Evolutionary conservation across 2,329 filamentous ascomycete species (phyloP).

Genomic region (Hypoxylon sp.): DNA sequence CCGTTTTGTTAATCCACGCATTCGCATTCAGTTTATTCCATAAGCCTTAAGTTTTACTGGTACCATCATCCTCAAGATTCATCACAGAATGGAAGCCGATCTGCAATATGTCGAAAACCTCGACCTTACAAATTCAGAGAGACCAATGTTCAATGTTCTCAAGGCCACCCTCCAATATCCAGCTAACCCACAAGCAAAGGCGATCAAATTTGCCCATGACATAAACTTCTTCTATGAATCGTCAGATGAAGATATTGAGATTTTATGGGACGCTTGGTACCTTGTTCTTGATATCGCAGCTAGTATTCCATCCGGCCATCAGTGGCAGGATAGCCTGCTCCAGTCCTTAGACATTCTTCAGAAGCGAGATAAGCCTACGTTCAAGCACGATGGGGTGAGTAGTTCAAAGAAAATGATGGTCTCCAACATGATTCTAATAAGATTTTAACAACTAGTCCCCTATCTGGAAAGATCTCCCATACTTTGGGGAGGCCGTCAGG

Average conservation of each 20-base stretch:
- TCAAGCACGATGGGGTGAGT: background rate
- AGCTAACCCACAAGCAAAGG: background rate
- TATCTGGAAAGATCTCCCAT: background rate
- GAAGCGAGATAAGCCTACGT: background rate
- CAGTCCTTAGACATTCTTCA: constrained; percentile 5
- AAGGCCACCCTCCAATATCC: constrained; percentile 13
- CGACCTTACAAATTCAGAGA: background rate
- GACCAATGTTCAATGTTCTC: constrained; percentile 9
- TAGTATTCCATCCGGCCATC: constrained; percentile 3
- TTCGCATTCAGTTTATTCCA: too few species aligned
- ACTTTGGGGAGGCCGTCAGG: background rate
- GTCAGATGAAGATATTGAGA: background rate
- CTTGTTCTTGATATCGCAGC: constrained; percentile 1
- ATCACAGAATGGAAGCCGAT: constrained; percentile 2
- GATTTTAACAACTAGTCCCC: background rate
- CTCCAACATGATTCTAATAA: background rate
- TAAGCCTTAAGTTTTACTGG: too few species aligned
- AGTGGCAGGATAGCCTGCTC: constrained; percentile 5
- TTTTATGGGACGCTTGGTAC: background rate
- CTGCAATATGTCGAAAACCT: background rate
- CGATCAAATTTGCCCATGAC: constrained; percentile 4
- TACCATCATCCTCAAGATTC: background rate
- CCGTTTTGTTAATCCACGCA: too few species aligned
- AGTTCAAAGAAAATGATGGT: background rate
- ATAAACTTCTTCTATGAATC: constrained; percentile 6